Base-by-base conservation (phyloP, 1,284 basidiomycete genomes). In the Leccinum pachyderme region DNA sequence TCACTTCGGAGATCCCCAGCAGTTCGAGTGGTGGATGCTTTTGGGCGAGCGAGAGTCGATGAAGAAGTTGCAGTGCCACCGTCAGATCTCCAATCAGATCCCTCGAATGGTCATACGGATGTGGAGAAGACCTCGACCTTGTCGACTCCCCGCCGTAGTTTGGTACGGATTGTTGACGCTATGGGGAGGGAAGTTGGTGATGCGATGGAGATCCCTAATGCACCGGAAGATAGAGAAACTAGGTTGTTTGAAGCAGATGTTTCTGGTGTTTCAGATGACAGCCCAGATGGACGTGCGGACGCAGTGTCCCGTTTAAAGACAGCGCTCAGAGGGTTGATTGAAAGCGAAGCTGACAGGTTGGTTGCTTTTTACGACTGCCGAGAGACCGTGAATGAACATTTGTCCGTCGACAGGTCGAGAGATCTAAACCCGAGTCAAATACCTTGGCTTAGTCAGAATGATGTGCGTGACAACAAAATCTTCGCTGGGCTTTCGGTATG, bases 111-210 rank as follows among this genome's bases (percentile, higher is more conserved):
- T 13, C 46, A 52, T 27, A 59, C 52, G 49, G 60, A 68, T 50
- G 53, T 47, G 32, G 63, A 60, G 29, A 57, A 39, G 51, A 54
- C 27, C 31, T 29, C 48, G 18, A 49, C 60, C 51, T 60, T 60
- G 46, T 33, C 63, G 29, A 75, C 73, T 5, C 71, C 73, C 32
- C 71, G 71, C 29, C 76, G 67, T 62, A 80, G 76, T 60, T 62
- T 69, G 24, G 75, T 87, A 39, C 79, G 83, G 43, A 73, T 89
- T 44, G 78, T 87, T 32, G 87, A 90, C 64, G 83, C 83, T 2
- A 83, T 86, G 81, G 87, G 85, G 9, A 77, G 74, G 53, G 81
- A 82, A 59, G 74, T 87, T 28, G 74, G 79, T 49, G 67, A 62
- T 47, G 24, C 48, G 8, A 12, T 32, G 44, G 51, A 54, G 47